Base-by-base conservation (phyloP, 2,329 filamentous ascomycete species). In the Domatiomyces globalis region DNA sequence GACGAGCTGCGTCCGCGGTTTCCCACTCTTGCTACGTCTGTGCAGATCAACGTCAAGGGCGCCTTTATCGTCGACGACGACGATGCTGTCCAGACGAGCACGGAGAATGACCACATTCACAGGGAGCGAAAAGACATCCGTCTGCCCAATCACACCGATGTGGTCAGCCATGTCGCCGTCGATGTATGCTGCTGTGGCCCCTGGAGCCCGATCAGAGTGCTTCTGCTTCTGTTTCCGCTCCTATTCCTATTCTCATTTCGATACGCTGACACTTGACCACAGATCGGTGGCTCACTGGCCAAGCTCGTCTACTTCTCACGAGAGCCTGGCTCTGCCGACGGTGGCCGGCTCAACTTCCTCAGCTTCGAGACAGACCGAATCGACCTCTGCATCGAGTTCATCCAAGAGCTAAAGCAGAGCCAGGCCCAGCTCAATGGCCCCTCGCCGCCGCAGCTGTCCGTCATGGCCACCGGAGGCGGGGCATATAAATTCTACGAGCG, bases 291-390 rank as follows among this genome's bases (percentile, higher is more conserved):
- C 59, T 94, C 89, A 15, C 75, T 98, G 33, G 89, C 88, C 58
- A 98, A 98, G 71, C 80, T 98, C 45, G 92, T 98, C 54, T 98
- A 95, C 73, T 96, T 96, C 65, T 92, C 89, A 17, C 85, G 87
- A 58, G 92, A 96, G 69, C 78, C 84, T 43, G 78, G 84, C 64
- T 85, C 84, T 10, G 79, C 76, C 25, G 84, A 89, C 60, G 82
- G 85, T 48, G 92, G 92, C 51, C 82, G 92, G 20, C 75, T 98
- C 50, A 95, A 95, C 69, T 98, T 98, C 65, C 78, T 94, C 63
- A 94, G 84, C 63, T 96, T 96, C 70, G 92, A 98, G 72, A 96
- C 92, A 4, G 87, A 95, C 63, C 80, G 81, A 53, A 95, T 98
- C 62, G 87, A 95, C 63, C 81, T 92, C 56, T 95, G 89, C 68